Base-by-base conservation (phyloP, 257 asterid genomes). In the Petunia axillaris region DNA sequence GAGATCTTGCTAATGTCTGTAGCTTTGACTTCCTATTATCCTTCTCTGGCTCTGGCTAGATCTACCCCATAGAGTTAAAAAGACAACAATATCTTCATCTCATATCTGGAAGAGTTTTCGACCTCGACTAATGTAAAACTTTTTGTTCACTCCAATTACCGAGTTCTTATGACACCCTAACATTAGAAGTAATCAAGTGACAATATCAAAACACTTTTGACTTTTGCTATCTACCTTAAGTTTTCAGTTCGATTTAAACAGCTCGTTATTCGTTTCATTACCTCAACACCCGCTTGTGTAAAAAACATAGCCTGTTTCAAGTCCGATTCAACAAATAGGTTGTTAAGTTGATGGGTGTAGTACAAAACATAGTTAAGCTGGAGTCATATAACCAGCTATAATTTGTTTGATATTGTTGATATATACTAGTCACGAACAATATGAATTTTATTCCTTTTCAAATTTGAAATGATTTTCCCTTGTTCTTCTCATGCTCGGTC, bases 1-100 rank as follows among this genome's bases (percentile, higher is more conserved):
- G 57, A 14, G 74, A 38, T 5, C 75, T 55, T 48, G 76, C 60
- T 57, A 77, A 55, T 8, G 55, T 76, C 82, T 64, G 16, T 46
- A 9, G 41, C 10, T 70, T 70, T 70, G 9, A 41, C 43, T 16
- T 46, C 59, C 10, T 71, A 35, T 71, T 35, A 5, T 2, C 6
- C 3, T 50, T 43, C 2, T 1, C 8, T 4, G 35, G 8, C 2
- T 1, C 8, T 4, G 35, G 8, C 35, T 8, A 15, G 8, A 55
- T 15, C 9, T 9, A 48, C 35, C 5, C 6, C 6, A 7, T 9
- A 1, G 9, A 16, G n/a, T n/a, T 57, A 39, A 39, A 65, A 8
- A 2, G 9, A 10, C 5, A 63, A 63, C 9, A 1, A 9, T 1
- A 70, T 8, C 41, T 8, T 70, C 58, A 16, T 43, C 4, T 16